Base-by-base conservation (phyloP, 179 eudicot genomes). In the Gypsophila paniculata region DNA sequence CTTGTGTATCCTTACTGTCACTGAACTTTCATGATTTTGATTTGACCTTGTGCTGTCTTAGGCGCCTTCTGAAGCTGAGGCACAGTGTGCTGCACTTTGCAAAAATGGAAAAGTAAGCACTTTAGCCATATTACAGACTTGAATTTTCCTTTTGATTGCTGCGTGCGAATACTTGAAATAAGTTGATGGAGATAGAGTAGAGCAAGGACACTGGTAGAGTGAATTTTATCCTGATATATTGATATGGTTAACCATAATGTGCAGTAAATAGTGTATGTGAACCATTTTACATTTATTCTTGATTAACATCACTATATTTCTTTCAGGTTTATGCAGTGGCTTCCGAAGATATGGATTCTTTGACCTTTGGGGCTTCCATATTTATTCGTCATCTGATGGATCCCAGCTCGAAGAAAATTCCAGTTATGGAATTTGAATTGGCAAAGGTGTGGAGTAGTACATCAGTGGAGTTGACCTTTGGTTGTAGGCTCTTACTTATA, bases 51-150 rank as follows among this genome's bases (percentile, higher is more conserved):
- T 74, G 72, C 32, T 61, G 39, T 76, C 39, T 32, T 74, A 92
- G 99, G 97, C 99, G 77, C 99, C 97, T 75, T 95, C 90, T 61
- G 99, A 95, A 87, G 99, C 99, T 39, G 99, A 95, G 78, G 91
- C 99, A 65, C 91, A 95, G 72, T 95, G 99, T 82, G 99, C 97
- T 69, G 85, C 88, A 53, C 99, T 95, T 75, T 95, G 97, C 85
- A 92, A 87, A 86, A 76, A 87, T 72, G 97, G 83, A 70, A 92
- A 95, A 91, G 99, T 79, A 86, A 66, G 89, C 74, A 61, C 42
- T 49, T 21, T 42, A 53, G 0, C 57, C 55, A 19, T 52, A 23
- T 39, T 73, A 49, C 63, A 38, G 69, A 58, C 39, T 51, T 38
- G 15, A 17, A 21, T n/a, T 44, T 62, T 25, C 49, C 38, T 52